Conservation (phyloP, 2,329 filamentous ascomycete genomes). For the Arthrobotrys conoides region DNA sequence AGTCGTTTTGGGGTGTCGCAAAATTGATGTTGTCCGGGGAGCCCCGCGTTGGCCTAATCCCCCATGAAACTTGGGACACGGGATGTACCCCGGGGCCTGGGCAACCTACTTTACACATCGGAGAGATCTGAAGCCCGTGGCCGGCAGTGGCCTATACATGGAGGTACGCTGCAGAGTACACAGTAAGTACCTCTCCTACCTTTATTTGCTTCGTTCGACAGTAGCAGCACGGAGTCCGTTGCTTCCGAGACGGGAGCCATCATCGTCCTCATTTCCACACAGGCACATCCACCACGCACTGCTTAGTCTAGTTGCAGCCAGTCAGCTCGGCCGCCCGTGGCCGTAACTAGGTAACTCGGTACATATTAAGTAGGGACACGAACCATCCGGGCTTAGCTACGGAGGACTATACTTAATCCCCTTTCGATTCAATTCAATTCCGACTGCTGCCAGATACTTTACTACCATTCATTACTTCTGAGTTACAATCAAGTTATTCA, state of each 20-base stretch:
- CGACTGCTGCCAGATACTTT: no score
- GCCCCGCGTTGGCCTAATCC: constrained; percentile 5
- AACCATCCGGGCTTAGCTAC: neutral
- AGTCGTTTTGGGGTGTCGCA: neutral
- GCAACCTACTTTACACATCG: neutral
- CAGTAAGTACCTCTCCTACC: no score
- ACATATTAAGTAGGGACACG: no score
- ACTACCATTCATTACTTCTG: no score
- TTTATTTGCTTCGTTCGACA: no score
- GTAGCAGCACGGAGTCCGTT: constrained; percentile 23
- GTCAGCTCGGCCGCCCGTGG: no score
- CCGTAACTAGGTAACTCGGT: no score
- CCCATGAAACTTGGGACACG: neutral
- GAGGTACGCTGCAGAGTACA: no score
- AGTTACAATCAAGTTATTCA: no score
- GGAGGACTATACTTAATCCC: neutral
- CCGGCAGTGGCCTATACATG: constrained; percentile 4
- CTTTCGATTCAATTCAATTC: neutral
- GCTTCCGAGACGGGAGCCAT: neutral
- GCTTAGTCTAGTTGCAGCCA: no score
- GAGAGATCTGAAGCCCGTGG: constrained; percentile 14
- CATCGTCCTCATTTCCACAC: neutral
- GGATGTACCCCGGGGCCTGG: neutral
- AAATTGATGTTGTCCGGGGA: neutral
- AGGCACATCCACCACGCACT: no score